phyloP scores from a whole-genome alignment of 73 alveolate species.

The Tetrahymena elliotti region DNA sequence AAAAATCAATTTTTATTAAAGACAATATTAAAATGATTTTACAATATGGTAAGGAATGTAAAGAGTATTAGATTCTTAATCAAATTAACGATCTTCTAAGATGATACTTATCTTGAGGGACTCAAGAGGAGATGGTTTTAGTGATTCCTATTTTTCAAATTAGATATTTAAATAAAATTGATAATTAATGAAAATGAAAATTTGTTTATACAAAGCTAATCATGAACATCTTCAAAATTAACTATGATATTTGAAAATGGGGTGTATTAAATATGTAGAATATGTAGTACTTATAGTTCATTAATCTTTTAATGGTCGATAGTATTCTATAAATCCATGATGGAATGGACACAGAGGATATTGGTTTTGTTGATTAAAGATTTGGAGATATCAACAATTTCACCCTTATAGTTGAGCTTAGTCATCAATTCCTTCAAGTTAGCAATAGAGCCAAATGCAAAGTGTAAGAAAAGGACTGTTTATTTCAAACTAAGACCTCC shows the following conservation, averaged over 20 bases:
- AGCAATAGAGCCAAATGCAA: slow-evolving; percentile 21
- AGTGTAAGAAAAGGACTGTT: slow-evolving; percentile 23
- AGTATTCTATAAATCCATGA: slow-evolving; percentile 18
- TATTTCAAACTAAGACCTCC: slow-evolving; percentile 23
- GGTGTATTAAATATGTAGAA: not conserved
- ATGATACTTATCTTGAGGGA: not conserved
- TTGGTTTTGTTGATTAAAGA: slow-evolving; percentile 35
- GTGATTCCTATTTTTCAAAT: not conserved
- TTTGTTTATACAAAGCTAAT: not conserved
- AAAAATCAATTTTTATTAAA: not conserved
- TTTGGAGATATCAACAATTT: slow-evolving; percentile 17
- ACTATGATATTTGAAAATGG: not conserved
- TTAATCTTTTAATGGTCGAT: slow-evolving; percentile 12
- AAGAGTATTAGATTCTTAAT: not conserved
- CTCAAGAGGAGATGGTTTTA: not conserved
- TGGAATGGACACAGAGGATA: slow-evolving; percentile 30
- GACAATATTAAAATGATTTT: not conserved
- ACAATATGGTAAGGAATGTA: not conserved
- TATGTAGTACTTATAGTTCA: not conserved
- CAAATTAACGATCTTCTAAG: not conserved
- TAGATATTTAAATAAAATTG: not conserved
- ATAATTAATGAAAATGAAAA: not conserved
- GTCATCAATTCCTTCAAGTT: slow-evolving; percentile 3
- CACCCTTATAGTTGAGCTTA: not conserved
- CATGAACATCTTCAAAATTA: not conserved